A percentile compares a stretch with the other conserved stretches of the same genome.
Conservation (phyloP, 257 asterid genomes). For the Rauvolfia tetraphylla region DNA sequence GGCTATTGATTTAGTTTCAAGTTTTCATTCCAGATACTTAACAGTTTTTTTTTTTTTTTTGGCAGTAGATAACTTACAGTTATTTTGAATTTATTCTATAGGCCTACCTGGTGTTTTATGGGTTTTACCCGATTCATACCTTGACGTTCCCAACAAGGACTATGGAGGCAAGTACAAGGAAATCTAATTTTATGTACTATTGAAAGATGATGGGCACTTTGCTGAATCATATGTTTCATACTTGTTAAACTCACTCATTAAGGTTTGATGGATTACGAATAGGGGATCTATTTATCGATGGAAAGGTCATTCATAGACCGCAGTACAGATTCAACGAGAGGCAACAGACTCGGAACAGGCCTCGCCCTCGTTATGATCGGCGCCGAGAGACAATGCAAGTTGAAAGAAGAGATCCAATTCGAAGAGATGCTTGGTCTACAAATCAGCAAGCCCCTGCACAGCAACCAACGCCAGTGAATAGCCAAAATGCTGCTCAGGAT, state of each 20-base stretch:
- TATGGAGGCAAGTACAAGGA: constrained; percentile 62
- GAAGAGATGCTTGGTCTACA: constrained; percentile 19
- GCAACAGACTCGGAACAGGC: constrained; percentile 48
- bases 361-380: constrained; percentile 78
- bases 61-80: not conserved
- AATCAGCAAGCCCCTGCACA: constrained; percentile 30
- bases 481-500: constrained; percentile 19
- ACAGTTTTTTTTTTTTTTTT: not conserved
- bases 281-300: constrained; percentile 78
- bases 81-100: constrained; percentile 25
- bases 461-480: constrained; percentile 13
- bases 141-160: constrained; percentile 80
- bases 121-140: constrained; percentile 90
- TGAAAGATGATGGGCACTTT: not conserved
- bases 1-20: not conserved
- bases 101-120: constrained; percentile 71
- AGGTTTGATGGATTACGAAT: constrained; percentile 13
- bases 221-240: not conserved
- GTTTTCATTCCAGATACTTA: no score
- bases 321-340: constrained; percentile 60
- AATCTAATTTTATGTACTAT: not conserved
- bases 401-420: constrained; percentile 44
- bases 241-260: not conserved
- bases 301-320: constrained; percentile 78
- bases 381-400: constrained; percentile 80